A percentile compares a stretch with the other conserved stretches of the same genome.
Conservation (phyloP, 495 filamentous ascomycete species). For the Aspergillus mulundensis region DNA sequence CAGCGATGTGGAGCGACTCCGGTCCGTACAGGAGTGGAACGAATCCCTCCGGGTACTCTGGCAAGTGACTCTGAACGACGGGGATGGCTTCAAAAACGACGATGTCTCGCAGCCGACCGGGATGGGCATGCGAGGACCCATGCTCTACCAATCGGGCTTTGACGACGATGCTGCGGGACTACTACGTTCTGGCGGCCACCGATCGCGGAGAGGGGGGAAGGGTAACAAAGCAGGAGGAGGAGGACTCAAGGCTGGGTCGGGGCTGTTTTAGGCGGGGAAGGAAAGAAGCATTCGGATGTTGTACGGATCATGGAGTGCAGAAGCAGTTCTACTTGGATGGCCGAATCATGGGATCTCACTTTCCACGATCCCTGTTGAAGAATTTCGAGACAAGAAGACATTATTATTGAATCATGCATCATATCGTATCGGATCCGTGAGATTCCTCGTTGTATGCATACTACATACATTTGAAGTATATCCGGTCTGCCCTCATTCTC, state of each 20-base stretch:
- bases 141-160: constrained; percentile 29
- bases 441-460: not conserved
- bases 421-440: not conserved
- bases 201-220: constrained; percentile 24
- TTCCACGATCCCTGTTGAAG: constrained; percentile 3
- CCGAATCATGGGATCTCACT: not conserved
- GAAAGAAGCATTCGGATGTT: constrained; percentile 3
- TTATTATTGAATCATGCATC: not conserved
- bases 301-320: not conserved
- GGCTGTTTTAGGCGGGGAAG: constrained; percentile 14
- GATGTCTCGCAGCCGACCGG: constrained; percentile 27
- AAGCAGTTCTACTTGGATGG: not conserved
- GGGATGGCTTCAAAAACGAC: constrained; percentile 62
- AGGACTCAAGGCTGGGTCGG: constrained; percentile 12
- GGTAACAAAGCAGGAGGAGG: constrained; percentile 22
- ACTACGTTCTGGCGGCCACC: constrained; percentile 18
- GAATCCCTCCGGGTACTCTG: constrained; percentile 63
- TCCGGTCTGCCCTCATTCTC: not conserved
- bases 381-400: not conserved
- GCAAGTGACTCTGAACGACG: constrained; percentile 61
- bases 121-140: constrained; percentile 16
- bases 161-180: constrained; percentile 30
- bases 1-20: constrained; percentile 68
- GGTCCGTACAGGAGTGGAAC: constrained; percentile 70
- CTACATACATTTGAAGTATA: not conserved